Evolutionary conservation across 2,329 filamentous ascomycete genomes (phyloP), one percentile per base, ranked within the genome.

Genomic region (Hymenoscyphus linearis): DNA sequence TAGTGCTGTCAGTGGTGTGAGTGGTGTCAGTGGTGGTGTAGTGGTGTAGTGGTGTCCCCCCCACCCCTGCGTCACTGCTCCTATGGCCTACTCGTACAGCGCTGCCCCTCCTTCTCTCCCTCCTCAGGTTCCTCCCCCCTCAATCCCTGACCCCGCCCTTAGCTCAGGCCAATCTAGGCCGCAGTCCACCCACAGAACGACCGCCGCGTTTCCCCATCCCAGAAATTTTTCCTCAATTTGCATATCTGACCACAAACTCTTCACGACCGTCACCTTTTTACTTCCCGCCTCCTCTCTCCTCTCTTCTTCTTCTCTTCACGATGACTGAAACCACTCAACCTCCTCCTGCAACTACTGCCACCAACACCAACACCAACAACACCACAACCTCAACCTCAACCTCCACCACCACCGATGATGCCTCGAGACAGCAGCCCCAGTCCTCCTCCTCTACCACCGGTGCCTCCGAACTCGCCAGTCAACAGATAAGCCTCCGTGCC

Each of bases 401-500:
- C n/a, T n/a, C n/a, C 57, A 25, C 60, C 40, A 54, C 57, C 47
- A 26, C 52, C 52, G 64, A 59, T 52, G 57, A 71, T 73, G 71
- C 69, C 71, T 56, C 69, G 71, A 68, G 71, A 74, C 64, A 61
- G 60, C 62, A 70, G 66, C 59, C 70, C 70, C 59, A 68, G 66
- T 62, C 71, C 71, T 27, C 67, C 70, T 37, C 69, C 69, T 27
- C 66, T 71, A 13, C 72, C 70, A 36, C 69, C 70, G 64, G 70
- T 72, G 62, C 71, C 71, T 44, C 68, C 68, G 64, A 70, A 70
- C 67, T 74, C 71, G 66, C 71, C 71, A 62, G 71, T 71, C 81
- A 81, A 82, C 84, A 86, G 83, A 78, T 86, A 82, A 88, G 75
- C 77, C 82, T 93, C 81, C 82, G 86, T 73, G 77, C 79, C 68